These are phyloP conservation scores for Citrus sp. DNA, from an alignment of 345 rosid species.

Conservation along the genomic window DNA sequence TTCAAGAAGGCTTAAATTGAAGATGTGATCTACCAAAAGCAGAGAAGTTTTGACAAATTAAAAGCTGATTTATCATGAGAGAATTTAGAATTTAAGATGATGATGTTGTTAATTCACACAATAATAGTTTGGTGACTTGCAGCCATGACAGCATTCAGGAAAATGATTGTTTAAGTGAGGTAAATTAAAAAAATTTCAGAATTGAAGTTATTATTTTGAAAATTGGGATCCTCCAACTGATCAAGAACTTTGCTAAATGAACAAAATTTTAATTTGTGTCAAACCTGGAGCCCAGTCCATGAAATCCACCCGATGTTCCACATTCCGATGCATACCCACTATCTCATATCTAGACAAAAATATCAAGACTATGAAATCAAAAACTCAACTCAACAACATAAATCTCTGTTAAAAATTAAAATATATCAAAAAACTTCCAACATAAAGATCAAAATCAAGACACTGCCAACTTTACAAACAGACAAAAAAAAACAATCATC, in stretches of 20 bases:
- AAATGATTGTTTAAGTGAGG: background rate
- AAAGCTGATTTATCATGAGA: background rate
- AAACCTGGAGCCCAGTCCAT: slow-evolving; percentile 99
- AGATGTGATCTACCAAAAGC: slow-evolving; percentile 10
- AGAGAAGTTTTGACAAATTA: background rate
- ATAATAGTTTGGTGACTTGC: background rate
- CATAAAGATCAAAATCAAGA: background rate
- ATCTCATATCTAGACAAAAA: slow-evolving; percentile 55
- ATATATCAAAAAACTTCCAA: background rate
- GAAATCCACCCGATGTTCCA: slow-evolving; percentile 85
- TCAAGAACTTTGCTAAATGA: background rate
- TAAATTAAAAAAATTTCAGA: background rate
- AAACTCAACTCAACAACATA: background rate
- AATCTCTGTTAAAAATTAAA: background rate
- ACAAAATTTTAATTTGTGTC: slow-evolving; percentile 9
- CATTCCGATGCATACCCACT: slow-evolving; percentile 79
- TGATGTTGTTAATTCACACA: background rate
- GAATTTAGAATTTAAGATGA: background rate
- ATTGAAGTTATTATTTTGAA: background rate
- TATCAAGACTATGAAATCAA: background rate
- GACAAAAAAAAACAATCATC: background rate
- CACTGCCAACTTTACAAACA: background rate
- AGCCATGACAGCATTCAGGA: background rate
- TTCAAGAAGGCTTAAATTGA: slow-evolving; percentile 9
- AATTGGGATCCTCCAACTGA: background rate